Evolutionary conservation across 2,329 filamentous ascomycete species (phyloP).

Genomic region (Rutstroemia sp.): DNA sequence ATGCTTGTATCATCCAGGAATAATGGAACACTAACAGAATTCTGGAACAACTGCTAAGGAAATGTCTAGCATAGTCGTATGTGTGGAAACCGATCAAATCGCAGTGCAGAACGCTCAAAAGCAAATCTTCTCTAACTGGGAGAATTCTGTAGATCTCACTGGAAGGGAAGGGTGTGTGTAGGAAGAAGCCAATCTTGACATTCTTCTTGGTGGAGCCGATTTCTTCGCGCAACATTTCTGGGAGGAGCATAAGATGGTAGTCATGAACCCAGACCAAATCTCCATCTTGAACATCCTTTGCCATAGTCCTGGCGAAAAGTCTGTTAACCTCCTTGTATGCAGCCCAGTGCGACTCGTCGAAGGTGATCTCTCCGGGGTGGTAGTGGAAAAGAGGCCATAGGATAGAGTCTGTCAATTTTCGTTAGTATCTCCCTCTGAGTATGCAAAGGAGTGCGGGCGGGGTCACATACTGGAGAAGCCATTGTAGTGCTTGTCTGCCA

Average conservation of each 20-base stretch:
- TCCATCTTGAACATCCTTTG: slow-evolving; percentile 81
- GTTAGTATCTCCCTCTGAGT: slow-evolving; percentile 9
- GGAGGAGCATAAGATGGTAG: slow-evolving; percentile 96
- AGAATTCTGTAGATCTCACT: slow-evolving; percentile 96
- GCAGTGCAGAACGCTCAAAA: slow-evolving; percentile 83
- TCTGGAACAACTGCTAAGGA: slow-evolving; percentile 91
- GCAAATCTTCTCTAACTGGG: slow-evolving; percentile 81
- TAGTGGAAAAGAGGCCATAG: slow-evolving; percentile 99
- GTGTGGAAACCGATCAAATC: slow-evolving; percentile 97
- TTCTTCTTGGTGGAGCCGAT: slow-evolving; percentile 76
- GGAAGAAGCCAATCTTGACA: slow-evolving; percentile 96
- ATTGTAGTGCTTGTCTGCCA: slow-evolving; percentile 95
- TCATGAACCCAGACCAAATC: slow-evolving; percentile 98
- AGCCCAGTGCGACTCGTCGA: slow-evolving; percentile 90
- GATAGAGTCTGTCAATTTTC: slow-evolving; percentile 64
- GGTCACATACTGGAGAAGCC: slow-evolving; percentile 80
- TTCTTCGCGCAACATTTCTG: slow-evolving; percentile 89
- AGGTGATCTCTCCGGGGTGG: slow-evolving; percentile 96
- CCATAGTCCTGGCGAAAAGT: slow-evolving; percentile 82
- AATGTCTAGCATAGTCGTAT: slow-evolving; percentile 97
- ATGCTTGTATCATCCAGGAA: neutral
- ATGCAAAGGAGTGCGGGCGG: neutral
- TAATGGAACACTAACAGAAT: slow-evolving; percentile 55
- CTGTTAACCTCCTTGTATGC: slow-evolving; percentile 91
- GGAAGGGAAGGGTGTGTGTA: slow-evolving; percentile 94